A percentile compares a stretch with the other conserved stretches of the same genome.
phyloP scores from a whole-genome alignment of 2,329 filamentous ascomycete species.

The Talaromyces pinophilus region DNA sequence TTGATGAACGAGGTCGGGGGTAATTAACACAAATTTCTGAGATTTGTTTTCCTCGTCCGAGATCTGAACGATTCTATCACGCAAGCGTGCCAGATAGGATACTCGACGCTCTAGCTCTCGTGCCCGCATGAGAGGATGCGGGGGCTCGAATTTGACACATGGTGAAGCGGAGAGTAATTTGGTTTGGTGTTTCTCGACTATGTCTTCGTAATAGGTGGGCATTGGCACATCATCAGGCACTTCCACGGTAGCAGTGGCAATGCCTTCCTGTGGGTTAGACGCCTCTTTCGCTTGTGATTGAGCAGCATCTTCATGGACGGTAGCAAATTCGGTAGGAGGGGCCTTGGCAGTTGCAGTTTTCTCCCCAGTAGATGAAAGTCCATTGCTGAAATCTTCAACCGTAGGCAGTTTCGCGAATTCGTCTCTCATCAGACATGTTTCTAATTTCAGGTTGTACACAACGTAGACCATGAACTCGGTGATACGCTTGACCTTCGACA shows the following conservation, averaged over 20 bases:
- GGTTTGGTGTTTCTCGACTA: constrained; percentile 89
- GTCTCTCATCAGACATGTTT: constrained; percentile 91
- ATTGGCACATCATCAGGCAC: constrained; percentile 77
- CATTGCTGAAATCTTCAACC: constrained; percentile 49
- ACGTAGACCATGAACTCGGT: constrained; percentile 99
- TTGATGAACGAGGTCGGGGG: constrained; percentile 90
- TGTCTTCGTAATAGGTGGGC: constrained; percentile 91
- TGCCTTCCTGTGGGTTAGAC: constrained; percentile 22
- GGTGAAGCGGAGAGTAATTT: constrained; percentile 93
- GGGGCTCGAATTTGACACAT: constrained; percentile 92
- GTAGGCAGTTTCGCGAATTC: constrained; percentile 83
- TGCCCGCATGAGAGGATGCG: constrained; percentile 87
- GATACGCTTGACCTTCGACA: constrained; percentile 83
- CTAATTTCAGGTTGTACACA: constrained; percentile 93
- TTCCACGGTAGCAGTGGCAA: constrained; percentile 40
- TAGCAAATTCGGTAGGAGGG: constrained; percentile 15
- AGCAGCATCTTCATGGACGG: constrained; percentile 17
- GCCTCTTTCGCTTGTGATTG: constrained; percentile 28
- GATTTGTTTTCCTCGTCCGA: constrained; percentile 64
- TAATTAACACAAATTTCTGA: constrained; percentile 84
- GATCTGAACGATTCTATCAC: constrained; percentile 62
- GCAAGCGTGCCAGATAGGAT: constrained; percentile 76
- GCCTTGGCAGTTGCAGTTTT: constrained; percentile 16
- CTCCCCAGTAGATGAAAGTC: constrained; percentile 21
- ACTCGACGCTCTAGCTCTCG: constrained; percentile 86